Evolutionary conservation across 2,329 filamentous ascomycete genomes (phyloP), one percentile per base, ranked within the genome.

Genomic region (Penicillium sp.): DNA sequence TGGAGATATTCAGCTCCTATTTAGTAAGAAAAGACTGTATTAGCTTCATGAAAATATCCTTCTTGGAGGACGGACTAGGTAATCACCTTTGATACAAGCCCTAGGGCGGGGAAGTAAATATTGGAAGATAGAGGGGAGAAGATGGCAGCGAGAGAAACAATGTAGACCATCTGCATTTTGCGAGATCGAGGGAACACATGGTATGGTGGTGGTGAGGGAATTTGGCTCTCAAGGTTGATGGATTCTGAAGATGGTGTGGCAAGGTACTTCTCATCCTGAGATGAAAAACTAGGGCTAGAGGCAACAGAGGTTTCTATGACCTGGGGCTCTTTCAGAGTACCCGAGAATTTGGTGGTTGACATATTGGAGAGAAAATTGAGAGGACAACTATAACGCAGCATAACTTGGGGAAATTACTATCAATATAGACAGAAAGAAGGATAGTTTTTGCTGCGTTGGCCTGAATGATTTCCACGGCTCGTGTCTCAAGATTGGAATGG

Each of bases 21-120:
- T 49, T 5, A 9, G 40, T n/a, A 47, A 35, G 8, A 10, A 28
- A 8, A 15, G 7, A 7, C 1, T 28, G 15, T 6, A 15, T 60
- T 2, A 53, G 38, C 22, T 15, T 3, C 2, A 19, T 33, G 3
- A 24, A 33, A 6, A 13, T n/a, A 1, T 6, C 6, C 19, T 35
- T 42, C 8, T 10, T 1, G 6, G 26, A 30, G 35, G 1, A 17
- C 56, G 28, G 54, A 26, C 4, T n/a, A 26, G 15, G 19, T 28
- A 24, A 65, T 58, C 15, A 72, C 71, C 58, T 60, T 65, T 24
- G 72, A 68, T 28, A 73, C 68, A 4, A 62, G 65, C 7, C 66
- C 67, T 9, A 83, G 68, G 5, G 79, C 75, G 4, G 81, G 81
- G 58, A 82, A 80, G 66, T 82, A 83, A 53, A 83, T 82, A 60